Conservation (phyloP, 148 eudicot species). For the Silene conica region DNA sequence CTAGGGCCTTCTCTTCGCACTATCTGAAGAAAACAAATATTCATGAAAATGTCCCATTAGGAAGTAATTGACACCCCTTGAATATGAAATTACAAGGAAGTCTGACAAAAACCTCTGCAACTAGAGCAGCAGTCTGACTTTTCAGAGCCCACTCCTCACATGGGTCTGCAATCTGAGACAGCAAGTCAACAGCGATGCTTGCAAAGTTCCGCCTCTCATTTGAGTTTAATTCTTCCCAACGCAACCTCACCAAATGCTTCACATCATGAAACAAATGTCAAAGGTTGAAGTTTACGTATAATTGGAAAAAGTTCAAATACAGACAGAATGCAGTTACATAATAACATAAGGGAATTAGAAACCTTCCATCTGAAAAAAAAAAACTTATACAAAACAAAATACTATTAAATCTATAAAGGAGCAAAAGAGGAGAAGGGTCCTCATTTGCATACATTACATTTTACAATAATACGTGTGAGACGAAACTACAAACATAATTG, state of each 20-base stretch:
- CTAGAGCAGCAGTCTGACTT: conserved; percentile 91
- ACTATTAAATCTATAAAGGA: too few relatives aligned
- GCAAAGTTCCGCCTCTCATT: conserved; percentile 68
- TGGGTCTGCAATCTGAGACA: conserved; percentile 72
- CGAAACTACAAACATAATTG: too few relatives aligned
- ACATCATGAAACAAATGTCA: conserved; percentile 16
- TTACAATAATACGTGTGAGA: too few relatives aligned
- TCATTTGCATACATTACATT: too few relatives aligned
- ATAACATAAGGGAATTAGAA: neutral
- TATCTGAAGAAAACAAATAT: conserved; percentile 45
- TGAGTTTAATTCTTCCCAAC: conserved; percentile 83
- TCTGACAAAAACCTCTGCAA: conserved; percentile 65
- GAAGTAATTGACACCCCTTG: neutral
- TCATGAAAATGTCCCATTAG: neutral
- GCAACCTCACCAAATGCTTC: conserved; percentile 89
- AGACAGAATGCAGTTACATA: neutral
- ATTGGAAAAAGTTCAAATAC: neutral
- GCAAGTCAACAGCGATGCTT: conserved; percentile 61
- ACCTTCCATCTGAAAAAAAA: neutral
- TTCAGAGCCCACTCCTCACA: conserved; percentile 89
- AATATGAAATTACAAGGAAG: conserved; percentile 1
- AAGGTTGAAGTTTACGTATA: conserved; percentile 4
- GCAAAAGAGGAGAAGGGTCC: too few relatives aligned
- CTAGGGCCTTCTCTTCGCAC: conserved; percentile 83
- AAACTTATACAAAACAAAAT: neutral